Evolutionary conservation across 139 green algal species (phyloP), one percentile per base, ranked within the genome.

Genomic region (Eudorina sp.): DNA sequence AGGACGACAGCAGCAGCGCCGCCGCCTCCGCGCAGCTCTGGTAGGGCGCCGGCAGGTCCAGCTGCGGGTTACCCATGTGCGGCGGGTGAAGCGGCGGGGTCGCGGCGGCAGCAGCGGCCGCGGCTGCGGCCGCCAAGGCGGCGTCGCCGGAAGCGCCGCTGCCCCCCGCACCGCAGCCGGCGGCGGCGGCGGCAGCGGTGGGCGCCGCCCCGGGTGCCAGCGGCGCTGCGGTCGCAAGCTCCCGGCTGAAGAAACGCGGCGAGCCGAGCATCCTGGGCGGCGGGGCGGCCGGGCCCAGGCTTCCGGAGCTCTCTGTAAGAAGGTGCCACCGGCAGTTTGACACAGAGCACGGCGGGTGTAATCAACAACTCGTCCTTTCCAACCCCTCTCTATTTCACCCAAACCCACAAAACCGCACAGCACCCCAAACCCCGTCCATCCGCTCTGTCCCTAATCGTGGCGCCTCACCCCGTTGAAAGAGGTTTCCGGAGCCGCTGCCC

Each of bases 1-100:
- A 75, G 14, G 66, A 75, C 5, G 66, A 46, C 19, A 75, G n/a
- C 66, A 75, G 31, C 31, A 75, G 36, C 66, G 34, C 62, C 62
- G 62, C 62, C 62, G 62, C 62, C 62, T 72, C 66, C 34, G 31
- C 36, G 7, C 66, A 45, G 66, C 3, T 46, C 31, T 21, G 31
- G 66, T 46, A 75, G 4, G 66, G 36, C 31, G 25, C 66, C 66
- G 66, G 34, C 31, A 75, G 7, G 31, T 79, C 70, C 16, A 79
- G 40, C 70, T 79, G 70, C 19, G 70, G 27, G 70, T 40, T 79
- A 25, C 70, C n/a, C n/a, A n/a, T 79, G 70, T 79, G 70, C 38
- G 40, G 8, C 7, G 36, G 70, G 4, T 46, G 68, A 48, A 9
- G 23, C 55, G 55, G 21, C 14, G n/a, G n/a, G n/a, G n/a, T n/a